A percentile compares a stretch with the other conserved stretches of the same genome.
phyloP scores from a whole-genome alignment of 2,329 filamentous ascomycete species.

The Trichophyton mentagrophytes region DNA sequence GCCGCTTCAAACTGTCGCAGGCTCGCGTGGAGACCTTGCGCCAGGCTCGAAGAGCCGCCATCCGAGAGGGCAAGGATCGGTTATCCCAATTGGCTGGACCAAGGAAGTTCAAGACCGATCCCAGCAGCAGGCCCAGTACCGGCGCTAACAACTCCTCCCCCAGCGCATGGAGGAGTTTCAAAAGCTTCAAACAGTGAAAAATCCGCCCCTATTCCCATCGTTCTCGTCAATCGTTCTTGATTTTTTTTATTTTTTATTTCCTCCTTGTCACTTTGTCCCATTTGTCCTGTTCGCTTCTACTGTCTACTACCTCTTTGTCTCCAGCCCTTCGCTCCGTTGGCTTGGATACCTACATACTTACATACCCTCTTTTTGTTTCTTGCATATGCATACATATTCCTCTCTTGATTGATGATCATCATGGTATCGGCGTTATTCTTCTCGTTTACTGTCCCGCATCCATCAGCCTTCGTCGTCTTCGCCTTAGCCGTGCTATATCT shows the following conservation, averaged over 20 bases:
- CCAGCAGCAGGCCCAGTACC: conserved; percentile 5
- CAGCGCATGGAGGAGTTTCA: conserved; percentile 15
- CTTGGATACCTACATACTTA: too few species aligned
- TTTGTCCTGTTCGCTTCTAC: background rate
- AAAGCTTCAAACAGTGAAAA: conserved; percentile 10
- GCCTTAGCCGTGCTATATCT: background rate
- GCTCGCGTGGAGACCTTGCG: conserved; percentile 66
- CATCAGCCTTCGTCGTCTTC: background rate
- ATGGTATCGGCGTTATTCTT: conserved; percentile 1
- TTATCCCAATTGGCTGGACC: conserved; percentile 22
- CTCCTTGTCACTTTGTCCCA: background rate
- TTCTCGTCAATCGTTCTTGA: conserved; percentile 8
- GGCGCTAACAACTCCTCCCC: conserved; percentile 8
- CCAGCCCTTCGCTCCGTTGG: background rate
- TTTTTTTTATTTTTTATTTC: background rate
- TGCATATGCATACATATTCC: background rate
- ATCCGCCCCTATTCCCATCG: conserved; percentile 9
- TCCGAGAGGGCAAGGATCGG: conserved; percentile 30
- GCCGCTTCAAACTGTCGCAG: conserved; percentile 69
- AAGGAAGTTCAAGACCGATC: conserved; percentile 8
- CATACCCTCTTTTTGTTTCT: conserved; percentile 3
- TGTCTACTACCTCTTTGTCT: background rate
- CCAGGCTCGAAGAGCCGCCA: conserved; percentile 48
- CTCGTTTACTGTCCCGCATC: background rate
- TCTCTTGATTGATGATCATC: conserved; percentile 4